phyloP scores from a whole-genome alignment of 2,329 filamentous ascomycete species.

The Ceratocystis huliohia region DNA sequence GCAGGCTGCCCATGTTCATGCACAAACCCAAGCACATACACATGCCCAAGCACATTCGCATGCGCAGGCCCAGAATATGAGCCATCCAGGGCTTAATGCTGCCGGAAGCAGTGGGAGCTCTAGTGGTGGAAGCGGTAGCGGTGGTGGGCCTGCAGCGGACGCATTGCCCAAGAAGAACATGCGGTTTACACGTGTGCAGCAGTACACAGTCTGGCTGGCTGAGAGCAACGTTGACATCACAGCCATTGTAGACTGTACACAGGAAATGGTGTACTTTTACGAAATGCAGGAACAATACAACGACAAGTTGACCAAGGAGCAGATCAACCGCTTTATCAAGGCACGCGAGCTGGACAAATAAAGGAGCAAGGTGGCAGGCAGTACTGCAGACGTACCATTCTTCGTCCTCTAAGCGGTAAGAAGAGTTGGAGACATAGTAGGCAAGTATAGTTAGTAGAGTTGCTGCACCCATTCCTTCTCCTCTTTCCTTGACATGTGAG shows the following conservation, averaged over 20 bases:
- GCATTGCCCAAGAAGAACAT: slow-evolving; percentile 15
- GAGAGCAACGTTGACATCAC: slow-evolving; percentile 78
- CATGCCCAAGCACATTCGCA: slow-evolving; percentile 3
- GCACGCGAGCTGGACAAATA: slow-evolving; percentile 43
- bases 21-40: slow-evolving; percentile 9
- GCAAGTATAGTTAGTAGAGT: not conserved
- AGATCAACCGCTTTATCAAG: slow-evolving; percentile 48
- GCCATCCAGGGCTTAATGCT: not conserved
- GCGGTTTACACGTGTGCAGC: slow-evolving; percentile 38
- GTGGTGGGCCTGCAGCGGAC: not conserved
- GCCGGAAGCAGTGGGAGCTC: not conserved
- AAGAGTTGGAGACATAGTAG: no score
- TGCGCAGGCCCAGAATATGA: not conserved
- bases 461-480: not conserved
- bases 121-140: slow-evolving; percentile 19
- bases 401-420: not conserved
- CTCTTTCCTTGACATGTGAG: not conserved
- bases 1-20: slow-evolving; percentile 8
- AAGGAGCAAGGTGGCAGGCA: slow-evolving; percentile 14
- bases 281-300: slow-evolving; percentile 53
- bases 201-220: slow-evolving; percentile 63
- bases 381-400: not conserved
- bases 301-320: slow-evolving; percentile 45
- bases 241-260: slow-evolving; percentile 74
- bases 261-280: slow-evolving; percentile 84